Base-by-base conservation (phyloP, 371 early-diverging fungal genomes). In the Haplosporangium sp. region DNA sequence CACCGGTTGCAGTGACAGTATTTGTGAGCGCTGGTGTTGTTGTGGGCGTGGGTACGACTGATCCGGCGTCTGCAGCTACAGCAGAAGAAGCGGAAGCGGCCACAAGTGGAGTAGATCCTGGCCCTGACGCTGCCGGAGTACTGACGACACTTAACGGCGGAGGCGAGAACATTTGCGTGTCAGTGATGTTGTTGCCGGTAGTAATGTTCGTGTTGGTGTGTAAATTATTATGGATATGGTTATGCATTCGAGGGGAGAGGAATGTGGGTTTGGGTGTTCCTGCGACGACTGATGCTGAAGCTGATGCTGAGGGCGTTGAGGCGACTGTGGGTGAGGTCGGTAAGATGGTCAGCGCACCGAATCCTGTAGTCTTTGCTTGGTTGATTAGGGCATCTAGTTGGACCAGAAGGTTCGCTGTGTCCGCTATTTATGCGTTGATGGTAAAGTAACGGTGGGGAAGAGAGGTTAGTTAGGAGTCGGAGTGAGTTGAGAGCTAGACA, bases 191-290 rank as follows among this genome's bases (percentile, higher is more conserved):
- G 41, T 14, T 62, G 5, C 37, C 38, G 23, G 36, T 65, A n/a
- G 7, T 47, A 37, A 18, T 71, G 48, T 14, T 54, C 42, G 16
- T 63, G 46, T 41, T 55, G 51, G n/a, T 56, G 8, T 50, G 46
- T 1, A 63, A 20, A 42, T 74, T 75, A 63, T 67, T 75, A 36
- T 69, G 65, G 52, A 75, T 69, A 55, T 75, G 76, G 18, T 62
- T 70, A 9, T 75, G 70, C 76, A 75, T 75, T 6, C 76, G 52
- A 0, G 76, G 76, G 0, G 76, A 75, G 56, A 75, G 62, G 54
- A 75, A 75, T 23, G 51, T 66, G 29, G 76, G 76, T 51, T 75
- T 75, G 6, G 76, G 76, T 10, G 76, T 75, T 23, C 70, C 70
- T 23, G 55, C 40, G 29, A 53, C 60, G 38, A 29, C 29, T 2